Conservation (phyloP, 441 rosid genomes). For the Daphne laureola region DNA sequence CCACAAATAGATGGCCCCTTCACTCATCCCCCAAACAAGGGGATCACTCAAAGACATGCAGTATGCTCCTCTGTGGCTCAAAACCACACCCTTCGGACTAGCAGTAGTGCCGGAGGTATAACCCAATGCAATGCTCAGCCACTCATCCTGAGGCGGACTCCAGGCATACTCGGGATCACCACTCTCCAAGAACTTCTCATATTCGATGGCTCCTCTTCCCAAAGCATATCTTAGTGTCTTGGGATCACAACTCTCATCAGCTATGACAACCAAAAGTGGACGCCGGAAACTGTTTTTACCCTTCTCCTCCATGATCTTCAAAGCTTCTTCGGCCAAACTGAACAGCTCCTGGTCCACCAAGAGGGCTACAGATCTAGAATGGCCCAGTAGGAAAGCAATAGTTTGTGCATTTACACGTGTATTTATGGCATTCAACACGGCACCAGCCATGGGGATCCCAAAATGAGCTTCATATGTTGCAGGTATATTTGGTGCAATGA, state of each 20-base stretch:
- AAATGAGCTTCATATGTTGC: slow-evolving; percentile 77
- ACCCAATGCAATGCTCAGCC: slow-evolving; percentile 75
- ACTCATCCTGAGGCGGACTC: slow-evolving; percentile 70
- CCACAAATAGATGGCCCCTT: slow-evolving; percentile 73
- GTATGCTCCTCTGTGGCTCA: slow-evolving; percentile 74
- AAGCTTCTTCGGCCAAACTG: slow-evolving; percentile 53
- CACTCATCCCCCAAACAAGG: slow-evolving; percentile 61
- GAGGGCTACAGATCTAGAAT: slow-evolving; percentile 48
- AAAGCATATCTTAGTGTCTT: slow-evolving; percentile 38
- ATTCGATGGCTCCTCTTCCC: slow-evolving; percentile 56
- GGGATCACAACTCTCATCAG: slow-evolving; percentile 61
- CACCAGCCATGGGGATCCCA: slow-evolving; percentile 89
- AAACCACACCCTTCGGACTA: slow-evolving; percentile 72
- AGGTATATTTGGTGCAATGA: slow-evolving; percentile 76
- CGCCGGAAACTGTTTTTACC: slow-evolving; percentile 32
- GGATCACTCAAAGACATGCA: slow-evolving; percentile 51
- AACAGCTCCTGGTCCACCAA: slow-evolving; percentile 78
- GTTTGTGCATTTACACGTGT: slow-evolving; percentile 60
- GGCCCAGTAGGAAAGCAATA: slow-evolving; percentile 63
- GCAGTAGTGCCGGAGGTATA: slow-evolving; percentile 86
- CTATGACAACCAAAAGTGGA: slow-evolving; percentile 58
- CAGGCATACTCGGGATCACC: slow-evolving; percentile 59
- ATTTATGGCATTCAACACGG: slow-evolving; percentile 60
- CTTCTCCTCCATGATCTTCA: slow-evolving; percentile 43
- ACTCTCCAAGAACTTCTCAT: slow-evolving; percentile 47